Base-by-base conservation (phyloP, 1,284 basidiomycete species). In the Naganishia albida region DNA sequence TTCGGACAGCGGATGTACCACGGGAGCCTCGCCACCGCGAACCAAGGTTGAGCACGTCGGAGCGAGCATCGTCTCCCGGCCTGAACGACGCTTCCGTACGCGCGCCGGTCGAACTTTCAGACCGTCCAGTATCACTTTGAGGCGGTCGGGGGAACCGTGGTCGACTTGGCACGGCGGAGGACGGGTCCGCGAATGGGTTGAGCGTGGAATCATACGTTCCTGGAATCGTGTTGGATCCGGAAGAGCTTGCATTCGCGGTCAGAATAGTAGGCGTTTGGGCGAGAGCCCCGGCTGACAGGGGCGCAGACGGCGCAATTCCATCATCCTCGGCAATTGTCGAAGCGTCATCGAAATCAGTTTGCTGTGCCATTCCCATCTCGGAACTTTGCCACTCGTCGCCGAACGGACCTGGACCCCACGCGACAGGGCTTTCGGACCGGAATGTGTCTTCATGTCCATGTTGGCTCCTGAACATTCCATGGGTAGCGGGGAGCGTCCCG, bases 21-120 rank as follows among this genome's bases (percentile, higher is more conserved):
- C 34, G 23, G 2, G 28, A 20, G 25, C 25, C 53, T n/a, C 43
- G 4, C 66, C 66, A 67, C 3, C 44, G 34, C 18, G 39, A 23
- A n/a, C 62, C 62, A 1, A 67, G 38, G 23, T 63, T 42, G 6
- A 67, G 28, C 2, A 64, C 53, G 16, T 64, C 63, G 25, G 54
- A 53, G 16, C 66, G 54, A 16, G 64, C 55, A 51, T 67, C 66
- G 25, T 67, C 66, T 20, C 66, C 66, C 6, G 59, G 38, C 15
- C 42, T 40, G 44, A 60, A 67, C 8, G 66, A 67, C 16, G 62
- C 62, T 16, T 63, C 66, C 18, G 62, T 67, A 4, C 44, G 34
- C 1, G 50, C 56, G 16, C 52, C 52, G 1, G 23, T 25, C 16
- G 64, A 65, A 16, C 42, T 28, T 28, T 60, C 57, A 25, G 64